Base-by-base conservation (phyloP, 108 stramenopile species). In the Epithemia pelagica region DNA sequence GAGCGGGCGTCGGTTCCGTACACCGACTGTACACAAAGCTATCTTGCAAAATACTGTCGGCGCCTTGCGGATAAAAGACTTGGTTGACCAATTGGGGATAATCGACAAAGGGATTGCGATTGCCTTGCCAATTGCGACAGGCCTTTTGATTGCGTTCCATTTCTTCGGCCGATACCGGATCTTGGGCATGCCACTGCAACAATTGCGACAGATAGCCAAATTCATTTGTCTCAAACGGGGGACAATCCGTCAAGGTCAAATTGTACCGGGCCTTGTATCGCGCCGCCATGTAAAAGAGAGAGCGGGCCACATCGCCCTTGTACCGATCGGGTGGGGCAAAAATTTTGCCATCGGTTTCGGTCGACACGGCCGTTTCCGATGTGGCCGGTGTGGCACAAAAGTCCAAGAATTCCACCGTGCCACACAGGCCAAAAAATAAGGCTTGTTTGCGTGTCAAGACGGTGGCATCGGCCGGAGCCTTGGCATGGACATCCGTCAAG, bases 101-200 rank as follows among this genome's bases (percentile, higher is more conserved):
- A 66, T 95, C 93, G 19, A 95, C 76, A 69, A 91, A 94, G 30
- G 87, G 86, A 74, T 94, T 94, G 32, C 93, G 86, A 67, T 94
- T 94, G 27, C 88, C 87, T 72, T 95, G 93, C 78, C 78, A 91
- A 32, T 78, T 58, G 20, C 33, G 51, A 58, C 88, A 95, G 15
- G 88, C 67, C 21, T 64, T 63, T 2, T 79, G 64, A 66, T 91
- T 95, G n/a, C 93, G 70, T 0, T 29, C 32, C 32, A 58, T 65
- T 70, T 95, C 93, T 8, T 32, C 64, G 23, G 83, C 81, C 66
- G 75, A 72, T n/a, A 78, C 75, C 19, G 87, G 90, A 78, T 95
- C 90, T 18, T 75, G 67, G 46, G 52, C 20, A 71, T 95, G 93
- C 93, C 93, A 91, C 60, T 75, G 57, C 29, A 90, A 55, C 71